These are phyloP conservation scores for Amoebophrya sp. DNA, from an alignment of 169 alveolate genomes.

Conservation along the genomic window DNA sequence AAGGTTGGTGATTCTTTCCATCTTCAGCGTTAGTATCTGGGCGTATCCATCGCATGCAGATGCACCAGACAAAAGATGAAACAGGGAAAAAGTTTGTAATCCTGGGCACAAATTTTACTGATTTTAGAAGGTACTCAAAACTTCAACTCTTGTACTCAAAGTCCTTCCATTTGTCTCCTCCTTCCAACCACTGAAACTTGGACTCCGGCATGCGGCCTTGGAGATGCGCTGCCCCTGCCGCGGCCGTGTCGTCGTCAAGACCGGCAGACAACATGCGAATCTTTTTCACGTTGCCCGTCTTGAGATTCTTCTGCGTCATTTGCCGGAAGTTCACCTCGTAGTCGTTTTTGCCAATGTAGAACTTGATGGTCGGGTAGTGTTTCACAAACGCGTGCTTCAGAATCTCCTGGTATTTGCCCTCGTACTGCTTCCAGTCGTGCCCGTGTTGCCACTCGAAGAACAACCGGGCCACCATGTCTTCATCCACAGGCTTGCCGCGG, in stretches of 20 bases:
- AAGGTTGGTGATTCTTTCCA: too few species aligned
- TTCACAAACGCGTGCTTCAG: background rate
- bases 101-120: too few species aligned
- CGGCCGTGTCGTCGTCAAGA: background rate
- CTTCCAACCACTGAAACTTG: background rate
- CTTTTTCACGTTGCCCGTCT: slow-evolving; percentile 6
- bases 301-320: background rate
- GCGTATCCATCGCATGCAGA: too few species aligned
- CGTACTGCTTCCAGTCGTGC: background rate
- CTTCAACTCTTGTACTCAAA: background rate
- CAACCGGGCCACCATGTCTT: too few species aligned
- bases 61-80: too few species aligned
- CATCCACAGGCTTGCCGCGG: too few species aligned
- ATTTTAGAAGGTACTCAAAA: background rate
- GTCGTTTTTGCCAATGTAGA: background rate
- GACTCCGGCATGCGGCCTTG: background rate
- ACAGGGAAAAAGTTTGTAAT: too few species aligned
- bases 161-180: slow-evolving; percentile 7
- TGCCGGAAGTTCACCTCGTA: slow-evolving; percentile 7
- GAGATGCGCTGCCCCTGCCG: background rate
- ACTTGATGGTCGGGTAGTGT: background rate
- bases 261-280: background rate
- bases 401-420: background rate
- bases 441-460: slow-evolving; percentile 21
- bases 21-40: too few species aligned